Evolutionary conservation across 1,139 yeast species (phyloP).

Genomic region (Magnusiomyces magnusii): DNA sequence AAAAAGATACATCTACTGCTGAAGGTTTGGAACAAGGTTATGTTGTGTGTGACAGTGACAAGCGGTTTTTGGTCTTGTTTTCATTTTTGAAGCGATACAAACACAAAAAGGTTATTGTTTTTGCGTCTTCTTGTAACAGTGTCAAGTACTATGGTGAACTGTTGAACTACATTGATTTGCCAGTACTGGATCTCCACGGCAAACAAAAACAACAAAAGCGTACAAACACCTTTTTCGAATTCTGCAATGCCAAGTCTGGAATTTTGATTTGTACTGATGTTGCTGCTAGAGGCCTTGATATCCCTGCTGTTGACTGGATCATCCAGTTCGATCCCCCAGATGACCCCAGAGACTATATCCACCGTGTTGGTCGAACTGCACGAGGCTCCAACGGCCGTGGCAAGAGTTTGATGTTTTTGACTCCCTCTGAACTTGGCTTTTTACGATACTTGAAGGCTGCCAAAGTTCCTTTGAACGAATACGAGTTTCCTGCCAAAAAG

Average conservation of each 20-base stretch:
- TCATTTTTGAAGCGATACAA: constrained; percentile 87
- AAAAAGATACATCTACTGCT: constrained; percentile 74
- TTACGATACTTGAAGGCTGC: constrained; percentile 92
- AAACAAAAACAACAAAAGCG: constrained; percentile 98
- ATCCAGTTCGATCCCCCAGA: constrained; percentile 98
- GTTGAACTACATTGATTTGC: constrained; percentile 89
- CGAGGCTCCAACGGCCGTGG: constrained; percentile 92
- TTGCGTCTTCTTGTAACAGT: constrained; percentile 92
- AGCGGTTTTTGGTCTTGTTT: constrained; percentile 79
- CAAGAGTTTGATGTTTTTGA: constrained; percentile 86
- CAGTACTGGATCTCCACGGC: constrained; percentile 93
- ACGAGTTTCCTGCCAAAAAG: constrained; percentile 88
- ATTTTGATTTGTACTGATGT: constrained; percentile 92
- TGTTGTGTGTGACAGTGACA: constrained; percentile 95
- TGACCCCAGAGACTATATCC: constrained; percentile 97
- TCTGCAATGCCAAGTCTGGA: constrained; percentile 94
- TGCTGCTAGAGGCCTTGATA: constrained; percentile 97
- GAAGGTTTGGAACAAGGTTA: constrained; percentile 98
- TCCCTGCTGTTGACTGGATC: constrained; percentile 97
- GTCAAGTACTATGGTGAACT: constrained; percentile 94
- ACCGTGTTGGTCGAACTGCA: constrained; percentile 97
- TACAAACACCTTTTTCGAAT: constrained; percentile 95
- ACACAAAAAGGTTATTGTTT: constrained; percentile 85
- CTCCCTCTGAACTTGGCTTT: constrained; percentile 92
- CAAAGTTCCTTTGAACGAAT: constrained; percentile 93